Percentiles rank a stretch among this genome's conserved stretches.
These are phyloP conservation scores for Maudiozyma barnettii DNA, from an alignment of 805 yeast species.

Conservation along the genomic window DNA sequence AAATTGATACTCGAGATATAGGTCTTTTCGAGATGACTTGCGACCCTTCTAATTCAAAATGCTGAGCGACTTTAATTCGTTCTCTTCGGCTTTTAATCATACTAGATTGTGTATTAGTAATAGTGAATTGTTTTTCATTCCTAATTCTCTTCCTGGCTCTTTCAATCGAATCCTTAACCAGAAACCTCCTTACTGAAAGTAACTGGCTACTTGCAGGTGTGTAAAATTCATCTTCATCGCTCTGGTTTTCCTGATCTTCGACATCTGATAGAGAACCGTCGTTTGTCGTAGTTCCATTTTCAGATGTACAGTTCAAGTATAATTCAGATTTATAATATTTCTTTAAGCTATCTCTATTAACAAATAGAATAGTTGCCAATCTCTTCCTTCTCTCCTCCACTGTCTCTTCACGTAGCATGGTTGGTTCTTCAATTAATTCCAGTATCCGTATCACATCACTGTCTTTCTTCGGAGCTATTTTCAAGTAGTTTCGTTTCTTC, in stretches of 20 bases:
- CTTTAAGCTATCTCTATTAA: conserved; percentile 22
- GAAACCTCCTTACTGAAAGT: conserved; percentile 38
- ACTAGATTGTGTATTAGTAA: conserved; percentile 30
- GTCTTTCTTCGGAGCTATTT: conserved; percentile 54
- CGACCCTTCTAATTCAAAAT: conserved; percentile 47
- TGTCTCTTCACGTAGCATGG: conserved; percentile 49
- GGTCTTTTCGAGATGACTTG: conserved; percentile 66
- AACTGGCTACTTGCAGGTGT: conserved; percentile 65
- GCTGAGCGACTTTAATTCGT: conserved; percentile 28
- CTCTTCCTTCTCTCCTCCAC: conserved; percentile 52
- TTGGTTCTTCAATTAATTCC: conserved; percentile 46
- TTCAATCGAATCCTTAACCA: conserved; percentile 44
- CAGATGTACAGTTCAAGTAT: background rate
- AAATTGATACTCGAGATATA: conserved; percentile 46
- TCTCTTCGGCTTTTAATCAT: conserved; percentile 40
- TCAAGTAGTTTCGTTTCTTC: conserved; percentile 14
- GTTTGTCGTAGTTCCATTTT: background rate
- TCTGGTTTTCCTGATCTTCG: conserved; percentile 32
- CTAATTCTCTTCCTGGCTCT: conserved; percentile 37
- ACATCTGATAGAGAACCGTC: background rate
- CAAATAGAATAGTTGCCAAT: conserved; percentile 37
- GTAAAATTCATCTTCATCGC: conserved; percentile 70
- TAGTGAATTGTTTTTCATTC: conserved; percentile 25
- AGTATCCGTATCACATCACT: conserved; percentile 46
- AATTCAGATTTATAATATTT: conserved; percentile 4